Evolutionary conservation across 2,329 filamentous ascomycete species (phyloP).

Genomic region (Alternaria postmessia): DNA sequence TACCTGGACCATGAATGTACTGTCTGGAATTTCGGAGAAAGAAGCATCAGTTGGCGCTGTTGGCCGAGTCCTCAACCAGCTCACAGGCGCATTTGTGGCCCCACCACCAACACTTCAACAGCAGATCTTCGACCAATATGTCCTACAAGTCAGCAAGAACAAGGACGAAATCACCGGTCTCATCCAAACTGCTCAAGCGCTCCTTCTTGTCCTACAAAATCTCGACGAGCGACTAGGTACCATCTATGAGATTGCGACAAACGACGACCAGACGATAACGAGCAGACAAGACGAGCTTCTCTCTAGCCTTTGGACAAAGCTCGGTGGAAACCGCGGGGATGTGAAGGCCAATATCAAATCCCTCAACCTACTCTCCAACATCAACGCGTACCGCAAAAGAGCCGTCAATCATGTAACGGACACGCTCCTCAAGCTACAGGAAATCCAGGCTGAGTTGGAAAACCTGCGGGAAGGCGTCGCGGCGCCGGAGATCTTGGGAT

Average conservation of each 20-base stretch:
- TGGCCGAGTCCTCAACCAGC: slow-evolving; percentile 54
- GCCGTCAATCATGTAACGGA: slow-evolving; percentile 74
- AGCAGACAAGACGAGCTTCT: slow-evolving; percentile 71
- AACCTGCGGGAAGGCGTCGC: slow-evolving; percentile 76
- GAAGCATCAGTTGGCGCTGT: slow-evolving; percentile 52
- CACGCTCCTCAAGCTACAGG: slow-evolving; percentile 76
- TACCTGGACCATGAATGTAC: slow-evolving; percentile 74
- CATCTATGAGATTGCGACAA: slow-evolving; percentile 73
- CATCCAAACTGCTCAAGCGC: slow-evolving; percentile 73
- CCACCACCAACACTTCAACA: slow-evolving; percentile 45
- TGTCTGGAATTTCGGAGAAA: slow-evolving; percentile 66
- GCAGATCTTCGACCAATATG: slow-evolving; percentile 75
- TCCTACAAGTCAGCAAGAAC: slow-evolving; percentile 74
- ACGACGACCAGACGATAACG: slow-evolving; percentile 67
- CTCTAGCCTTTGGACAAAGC: slow-evolving; percentile 74
- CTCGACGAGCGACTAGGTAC: slow-evolving; percentile 74
- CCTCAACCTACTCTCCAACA: slow-evolving; percentile 69
- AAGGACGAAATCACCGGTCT: slow-evolving; percentile 73
- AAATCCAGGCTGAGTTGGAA: slow-evolving; percentile 74
- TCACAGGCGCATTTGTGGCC: slow-evolving; percentile 66
- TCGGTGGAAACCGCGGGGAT: slow-evolving; percentile 72
- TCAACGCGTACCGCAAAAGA: slow-evolving; percentile 70
- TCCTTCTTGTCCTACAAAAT: slow-evolving; percentile 70
- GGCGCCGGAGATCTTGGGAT: slow-evolving; percentile 67
- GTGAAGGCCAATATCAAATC: slow-evolving; percentile 70